These are phyloP conservation scores for Populus hybrid DNA, from an alignment of 441 rosid genomes.

Conservation along the genomic window DNA sequence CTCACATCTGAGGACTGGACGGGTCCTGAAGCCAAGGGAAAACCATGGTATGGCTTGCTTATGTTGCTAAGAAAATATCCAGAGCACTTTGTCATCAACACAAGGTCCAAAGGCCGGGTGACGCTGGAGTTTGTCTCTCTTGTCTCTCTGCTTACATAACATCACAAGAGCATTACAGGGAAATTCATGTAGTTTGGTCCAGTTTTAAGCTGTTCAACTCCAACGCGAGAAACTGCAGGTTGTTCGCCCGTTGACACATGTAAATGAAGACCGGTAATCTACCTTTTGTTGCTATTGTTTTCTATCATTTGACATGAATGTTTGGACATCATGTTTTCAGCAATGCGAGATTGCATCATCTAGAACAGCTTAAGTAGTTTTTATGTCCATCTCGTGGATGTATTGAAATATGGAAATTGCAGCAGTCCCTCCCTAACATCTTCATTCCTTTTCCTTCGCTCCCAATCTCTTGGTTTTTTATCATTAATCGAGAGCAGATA, in stretches of 20 bases:
- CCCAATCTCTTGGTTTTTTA: background rate
- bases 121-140: conserved; percentile 85
- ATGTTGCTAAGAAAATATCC: conserved; percentile 88
- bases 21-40: conserved; percentile 75
- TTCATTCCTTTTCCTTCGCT: background rate
- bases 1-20: conserved; percentile 77
- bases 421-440: background rate
- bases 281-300: background rate
- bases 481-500: background rate
- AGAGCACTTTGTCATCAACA: conserved; percentile 94
- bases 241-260: conserved; percentile 14
- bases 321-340: conserved; percentile 9
- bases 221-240: background rate
- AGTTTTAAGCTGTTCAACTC: background rate
- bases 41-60: conserved; percentile 92
- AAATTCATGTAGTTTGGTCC: background rate
- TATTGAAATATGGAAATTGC: background rate
- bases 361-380: background rate
- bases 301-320: background rate
- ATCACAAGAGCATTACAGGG: background rate
- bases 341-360: background rate
- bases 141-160: conserved; percentile 74
- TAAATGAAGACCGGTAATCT: conserved; percentile 9
- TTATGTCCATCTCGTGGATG: background rate
- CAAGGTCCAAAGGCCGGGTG: conserved; percentile 71